phyloP scores from a whole-genome alignment of 371 early-diverging fungal genomes.

The Circinella minor region DNA sequence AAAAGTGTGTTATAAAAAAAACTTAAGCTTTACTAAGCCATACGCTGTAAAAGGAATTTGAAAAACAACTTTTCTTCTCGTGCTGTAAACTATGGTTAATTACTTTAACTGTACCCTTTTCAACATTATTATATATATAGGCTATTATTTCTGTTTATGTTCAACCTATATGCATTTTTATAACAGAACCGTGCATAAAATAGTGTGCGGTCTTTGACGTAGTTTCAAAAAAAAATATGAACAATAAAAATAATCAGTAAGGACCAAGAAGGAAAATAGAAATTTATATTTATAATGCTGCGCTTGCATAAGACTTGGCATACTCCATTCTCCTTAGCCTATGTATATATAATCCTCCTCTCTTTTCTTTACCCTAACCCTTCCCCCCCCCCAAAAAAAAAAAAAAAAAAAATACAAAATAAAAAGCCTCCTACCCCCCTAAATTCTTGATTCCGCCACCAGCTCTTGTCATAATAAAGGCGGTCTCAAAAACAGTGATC shows the following conservation, averaged over 20 bases:
- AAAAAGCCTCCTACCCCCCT: slow-evolving; percentile 3
- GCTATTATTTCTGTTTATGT: not conserved
- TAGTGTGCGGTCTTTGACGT: not conserved
- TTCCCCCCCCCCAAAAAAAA: not conserved
- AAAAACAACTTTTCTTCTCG: no score
- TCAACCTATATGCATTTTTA: slow-evolving; percentile 3
- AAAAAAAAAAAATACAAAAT: no score
- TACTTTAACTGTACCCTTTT: not conserved
- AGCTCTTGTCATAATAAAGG: slow-evolving; percentile 13
- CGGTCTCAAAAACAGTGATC: slow-evolving; percentile 17
- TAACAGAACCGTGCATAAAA: not conserved
- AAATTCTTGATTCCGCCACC: slow-evolving; percentile 18
- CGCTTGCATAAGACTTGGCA: slow-evolving; percentile 9
- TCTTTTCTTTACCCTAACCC: no score
- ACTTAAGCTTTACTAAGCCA: no score
- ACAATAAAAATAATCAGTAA: not conserved
- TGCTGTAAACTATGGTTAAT: no score
- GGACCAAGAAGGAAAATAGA: not conserved
- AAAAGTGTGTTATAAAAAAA: not conserved
- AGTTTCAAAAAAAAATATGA: not conserved
- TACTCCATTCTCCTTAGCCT: not conserved
- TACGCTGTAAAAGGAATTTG: no score
- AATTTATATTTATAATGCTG: not conserved
- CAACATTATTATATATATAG: not conserved
- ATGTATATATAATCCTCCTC: not conserved